Evolutionary conservation across 2,329 filamentous ascomycete species (phyloP).

Genomic region (Xylaria hypoxylon): DNA sequence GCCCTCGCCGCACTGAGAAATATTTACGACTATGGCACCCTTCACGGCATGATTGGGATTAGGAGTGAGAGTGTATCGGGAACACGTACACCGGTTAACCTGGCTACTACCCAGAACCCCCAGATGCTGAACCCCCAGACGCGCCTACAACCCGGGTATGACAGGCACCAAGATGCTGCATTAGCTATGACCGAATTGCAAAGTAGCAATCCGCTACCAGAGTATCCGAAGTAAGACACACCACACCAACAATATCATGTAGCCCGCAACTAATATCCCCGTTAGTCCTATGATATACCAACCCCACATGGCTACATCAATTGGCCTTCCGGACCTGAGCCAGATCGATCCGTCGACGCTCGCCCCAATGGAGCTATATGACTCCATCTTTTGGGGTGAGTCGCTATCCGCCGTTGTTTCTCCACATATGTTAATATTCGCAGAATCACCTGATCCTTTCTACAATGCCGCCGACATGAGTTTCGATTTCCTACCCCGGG

Average conservation of each 20-base stretch:
- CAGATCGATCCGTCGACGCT: slow-evolving; percentile 67
- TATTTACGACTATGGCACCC: slow-evolving; percentile 73
- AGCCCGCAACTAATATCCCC: slow-evolving; percentile 9
- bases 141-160: slow-evolving; percentile 51
- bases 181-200: slow-evolving; percentile 75
- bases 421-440: slow-evolving; percentile 26
- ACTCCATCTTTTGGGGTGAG: slow-evolving; percentile 76
- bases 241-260: neutral
- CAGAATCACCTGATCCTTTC: slow-evolving; percentile 71
- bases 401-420: slow-evolving; percentile 40
- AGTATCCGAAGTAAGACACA: slow-evolving; percentile 56
- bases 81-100: slow-evolving; percentile 59
- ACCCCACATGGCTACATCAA: slow-evolving; percentile 51
- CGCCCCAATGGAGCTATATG: slow-evolving; percentile 75
- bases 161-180: slow-evolving; percentile 71
- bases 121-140: slow-evolving; percentile 46
- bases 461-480: slow-evolving; percentile 69
- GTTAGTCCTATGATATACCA: slow-evolving; percentile 44
- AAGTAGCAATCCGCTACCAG: slow-evolving; percentile 63
- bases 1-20: slow-evolving; percentile 71
- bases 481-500: slow-evolving; percentile 71
- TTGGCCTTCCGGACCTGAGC: slow-evolving; percentile 58
- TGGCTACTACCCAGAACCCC: slow-evolving; percentile 55
- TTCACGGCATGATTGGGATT: slow-evolving; percentile 60
- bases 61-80: slow-evolving; percentile 63